Base-by-base conservation (phyloP, 179 eudicot genomes). In the Spinacia oleracea region DNA sequence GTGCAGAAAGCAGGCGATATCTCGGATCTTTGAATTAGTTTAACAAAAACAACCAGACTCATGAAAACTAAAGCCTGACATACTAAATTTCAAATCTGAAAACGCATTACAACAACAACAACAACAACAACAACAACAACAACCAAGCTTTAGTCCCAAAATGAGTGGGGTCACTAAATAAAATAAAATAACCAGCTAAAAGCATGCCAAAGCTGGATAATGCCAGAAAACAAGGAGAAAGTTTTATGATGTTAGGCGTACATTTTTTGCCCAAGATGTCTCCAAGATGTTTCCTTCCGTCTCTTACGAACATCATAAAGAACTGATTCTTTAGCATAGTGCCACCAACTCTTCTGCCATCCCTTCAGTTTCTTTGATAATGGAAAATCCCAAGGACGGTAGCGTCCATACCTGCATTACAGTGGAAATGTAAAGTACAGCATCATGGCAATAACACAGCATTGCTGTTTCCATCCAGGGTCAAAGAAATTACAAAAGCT, bases 281-380 rank as follows among this genome's bases (percentile, higher is more conserved):
- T 90, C 97, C 98, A 93, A 43, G 98, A 95, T 27, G 85, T 91
- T 85, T 81, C 93, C 85, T 87, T 93, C 84, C 89, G 81, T 75
- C 82, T 90, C 80, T 88, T 89, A 48, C 88, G 90, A 76, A 91
- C 94, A 84, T 93, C 98, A 78, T 89, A 87, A 59, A 95, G 79
- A 76, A 95, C 87, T 69, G 98, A 90, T 66, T 89, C 88, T 72
- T 90, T 97, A 84, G 98, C 98, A 87, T 93, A 95, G 42, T 86
- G 93, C 98, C 98, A 95, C 98, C 98, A 93, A 10, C 73, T 80
- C 78, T 72, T 89, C 83, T 90, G 97, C 98, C 98, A 95, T 42
- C 98, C 98, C 75, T 82, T 74, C 42, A 29, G 84, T 84, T 88
- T 90, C 79, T 80, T 84, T 60, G 84, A 82, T 82, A 93, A 83